Conservation (phyloP, 108 stramenopile genomes). For the Aurantiochytrium sp. region DNA sequence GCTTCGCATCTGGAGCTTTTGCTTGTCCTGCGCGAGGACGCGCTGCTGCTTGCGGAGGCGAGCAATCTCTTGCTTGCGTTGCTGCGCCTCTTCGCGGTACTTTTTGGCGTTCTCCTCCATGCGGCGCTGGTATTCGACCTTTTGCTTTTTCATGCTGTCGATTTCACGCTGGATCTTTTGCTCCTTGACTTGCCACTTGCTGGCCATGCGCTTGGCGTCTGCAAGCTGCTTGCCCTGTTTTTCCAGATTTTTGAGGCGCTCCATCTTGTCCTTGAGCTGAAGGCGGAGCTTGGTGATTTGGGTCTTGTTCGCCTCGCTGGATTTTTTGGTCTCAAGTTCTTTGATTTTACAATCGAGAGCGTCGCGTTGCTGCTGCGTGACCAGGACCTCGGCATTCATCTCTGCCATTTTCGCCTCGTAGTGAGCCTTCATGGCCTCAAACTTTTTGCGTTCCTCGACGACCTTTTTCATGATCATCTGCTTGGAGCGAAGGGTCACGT, state of each 20-base stretch:
- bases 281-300: not conserved
- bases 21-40: not conserved
- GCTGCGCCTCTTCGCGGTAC: not conserved
- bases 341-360: not conserved
- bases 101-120: constrained; percentile 22
- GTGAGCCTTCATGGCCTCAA: constrained; percentile 10
- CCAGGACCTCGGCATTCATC: constrained; percentile 14
- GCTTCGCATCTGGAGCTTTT: not conserved
- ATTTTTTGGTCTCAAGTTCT: not conserved
- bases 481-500: not conserved
- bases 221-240: constrained; percentile 12
- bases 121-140: not conserved
- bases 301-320: not conserved
- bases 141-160: constrained; percentile 10
- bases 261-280: constrained; percentile 7
- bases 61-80: constrained; percentile 4
- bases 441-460: constrained; percentile 9
- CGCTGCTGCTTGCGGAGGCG: constrained; percentile 11
- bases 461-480: constrained; percentile 6
- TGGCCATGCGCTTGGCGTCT: constrained; percentile 9
- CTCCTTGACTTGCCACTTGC: constrained; percentile 11
- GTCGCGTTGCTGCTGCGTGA: not conserved
- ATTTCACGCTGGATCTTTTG: not conserved
- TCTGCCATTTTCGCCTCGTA: constrained; percentile 17
- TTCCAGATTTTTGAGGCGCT: not conserved